Conservation (phyloP, 2,329 filamentous ascomycete genomes). For the Corynespora cassiicola region DNA sequence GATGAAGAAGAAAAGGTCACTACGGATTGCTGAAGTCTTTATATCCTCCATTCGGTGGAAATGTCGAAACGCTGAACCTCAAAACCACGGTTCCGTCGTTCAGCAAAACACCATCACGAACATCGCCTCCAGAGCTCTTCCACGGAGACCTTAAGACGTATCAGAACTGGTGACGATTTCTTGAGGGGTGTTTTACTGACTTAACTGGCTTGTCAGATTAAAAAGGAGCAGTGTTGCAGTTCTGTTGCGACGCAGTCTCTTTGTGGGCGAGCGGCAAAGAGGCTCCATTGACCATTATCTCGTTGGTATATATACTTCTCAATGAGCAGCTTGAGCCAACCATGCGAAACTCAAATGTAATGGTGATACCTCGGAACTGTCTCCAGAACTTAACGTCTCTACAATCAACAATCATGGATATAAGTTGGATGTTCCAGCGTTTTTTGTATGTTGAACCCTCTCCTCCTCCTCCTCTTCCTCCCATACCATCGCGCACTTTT, state of each 20-base stretch:
- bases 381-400: too few species aligned
- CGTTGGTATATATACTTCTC: slow-evolving; percentile 9
- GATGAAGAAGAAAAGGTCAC: slow-evolving; percentile 4
- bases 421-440: too few species aligned
- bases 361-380: too few species aligned
- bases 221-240: slow-evolving; percentile 6
- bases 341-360: too few species aligned
- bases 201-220: slow-evolving; percentile 7
- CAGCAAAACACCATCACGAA: too few species aligned
- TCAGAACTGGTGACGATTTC: slow-evolving; percentile 6
- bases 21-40: slow-evolving; percentile 5
- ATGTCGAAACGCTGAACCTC: too few species aligned
- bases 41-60: slow-evolving; percentile 3
- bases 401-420: too few species aligned
- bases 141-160: slow-evolving; percentile 7
- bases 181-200: slow-evolving; percentile 8
- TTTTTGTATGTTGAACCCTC: too few species aligned
- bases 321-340: slow-evolving; percentile 7
- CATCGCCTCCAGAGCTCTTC: too few species aligned
- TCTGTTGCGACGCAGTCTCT: slow-evolving; percentile 8
- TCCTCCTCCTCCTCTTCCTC: too few species aligned
- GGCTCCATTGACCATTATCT: slow-evolving; percentile 5
- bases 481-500: too few species aligned
- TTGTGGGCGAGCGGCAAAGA: slow-evolving; percentile 6
- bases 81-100: too few species aligned